Conservation (phyloP, 2,329 filamentous ascomycete genomes). For the Xylariomycetidae sp. region DNA sequence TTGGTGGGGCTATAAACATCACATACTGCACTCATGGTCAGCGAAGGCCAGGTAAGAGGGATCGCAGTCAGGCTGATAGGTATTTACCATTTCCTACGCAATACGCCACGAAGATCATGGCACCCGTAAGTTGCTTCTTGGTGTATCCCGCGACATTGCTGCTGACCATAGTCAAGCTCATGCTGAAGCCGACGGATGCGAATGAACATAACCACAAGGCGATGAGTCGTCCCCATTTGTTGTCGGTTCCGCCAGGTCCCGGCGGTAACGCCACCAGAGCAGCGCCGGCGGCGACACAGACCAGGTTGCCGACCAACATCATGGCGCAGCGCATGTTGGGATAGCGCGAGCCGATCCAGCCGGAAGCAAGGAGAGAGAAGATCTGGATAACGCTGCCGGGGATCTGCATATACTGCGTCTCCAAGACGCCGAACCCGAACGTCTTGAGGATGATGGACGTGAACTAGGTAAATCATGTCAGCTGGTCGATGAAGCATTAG, state of each 20-base stretch:
- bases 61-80: not conserved
- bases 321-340: slow-evolving; percentile 43
- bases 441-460: slow-evolving; percentile 23
- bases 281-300: slow-evolving; percentile 47
- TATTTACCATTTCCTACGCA: slow-evolving; percentile 20
- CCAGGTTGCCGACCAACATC: slow-evolving; percentile 49
- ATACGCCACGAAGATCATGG: slow-evolving; percentile 27
- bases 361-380: slow-evolving; percentile 43
- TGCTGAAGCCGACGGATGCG: slow-evolving; percentile 26
- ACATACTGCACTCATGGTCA: not conserved
- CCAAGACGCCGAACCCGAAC: slow-evolving; percentile 36
- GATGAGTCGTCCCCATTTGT: slow-evolving; percentile 52
- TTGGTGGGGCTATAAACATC: too few species aligned
- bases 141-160: slow-evolving; percentile 29
- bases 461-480: slow-evolving; percentile 13
- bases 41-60: not conserved
- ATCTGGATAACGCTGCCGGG: slow-evolving; percentile 53
- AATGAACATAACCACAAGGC: slow-evolving; percentile 45
- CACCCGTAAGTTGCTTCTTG: slow-evolving; percentile 28
- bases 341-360: slow-evolving; percentile 44
- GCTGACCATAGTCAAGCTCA: slow-evolving; percentile 28
- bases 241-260: slow-evolving; percentile 25
- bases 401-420: slow-evolving; percentile 55
- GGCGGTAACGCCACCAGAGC: slow-evolving; percentile 47
- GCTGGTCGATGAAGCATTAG: not conserved